Conservation (phyloP, 805 yeast species). For the Lipomyces japonicus region DNA sequence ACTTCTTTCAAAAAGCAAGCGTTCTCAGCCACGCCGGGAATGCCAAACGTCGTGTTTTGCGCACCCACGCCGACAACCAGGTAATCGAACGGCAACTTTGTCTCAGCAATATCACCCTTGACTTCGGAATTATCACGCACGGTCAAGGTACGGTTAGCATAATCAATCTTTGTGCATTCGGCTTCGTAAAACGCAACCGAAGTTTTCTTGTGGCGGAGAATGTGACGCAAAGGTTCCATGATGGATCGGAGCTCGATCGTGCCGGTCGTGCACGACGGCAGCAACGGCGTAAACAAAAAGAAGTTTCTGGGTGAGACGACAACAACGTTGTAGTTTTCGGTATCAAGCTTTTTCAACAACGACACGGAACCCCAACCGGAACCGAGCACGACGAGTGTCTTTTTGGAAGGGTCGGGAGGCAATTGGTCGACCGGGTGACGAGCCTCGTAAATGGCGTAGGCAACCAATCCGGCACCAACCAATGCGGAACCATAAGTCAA, state of each 20-base stretch:
- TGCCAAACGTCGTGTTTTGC: conserved; percentile 89
- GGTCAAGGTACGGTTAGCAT: conserved; percentile 58
- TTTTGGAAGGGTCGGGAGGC: conserved; percentile 55
- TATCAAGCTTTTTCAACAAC: conserved; percentile 75
- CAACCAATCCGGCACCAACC: conserved; percentile 26
- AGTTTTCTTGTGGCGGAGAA: conserved; percentile 68
- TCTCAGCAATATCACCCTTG: conserved; percentile 41
- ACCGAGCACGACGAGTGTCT: conserved; percentile 66
- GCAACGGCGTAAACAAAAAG: conserved; percentile 87
- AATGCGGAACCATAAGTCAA: conserved; percentile 19
- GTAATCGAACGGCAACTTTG: conserved; percentile 66
- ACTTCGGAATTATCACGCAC: conserved; percentile 39
- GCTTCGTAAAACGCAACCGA: conserved; percentile 88
- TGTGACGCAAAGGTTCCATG: conserved; percentile 86
- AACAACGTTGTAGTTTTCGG: conserved; percentile 81
- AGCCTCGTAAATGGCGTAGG: conserved; percentile 35
- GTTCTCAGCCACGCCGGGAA: conserved; percentile 83
- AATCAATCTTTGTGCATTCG: conserved; percentile 80
- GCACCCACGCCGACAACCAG: conserved; percentile 94
- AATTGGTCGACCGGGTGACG: conserved; percentile 40
- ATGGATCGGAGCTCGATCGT: conserved; percentile 82
- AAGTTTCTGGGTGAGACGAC: conserved; percentile 93
- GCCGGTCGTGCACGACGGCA: conserved; percentile 94
- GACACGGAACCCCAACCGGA: conserved; percentile 96
- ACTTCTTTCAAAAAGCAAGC: conserved; percentile 89